Evolutionary conservation across 176 grass and related monocot genomes (phyloP).

Genomic region (Guadua angustifolia): DNA sequence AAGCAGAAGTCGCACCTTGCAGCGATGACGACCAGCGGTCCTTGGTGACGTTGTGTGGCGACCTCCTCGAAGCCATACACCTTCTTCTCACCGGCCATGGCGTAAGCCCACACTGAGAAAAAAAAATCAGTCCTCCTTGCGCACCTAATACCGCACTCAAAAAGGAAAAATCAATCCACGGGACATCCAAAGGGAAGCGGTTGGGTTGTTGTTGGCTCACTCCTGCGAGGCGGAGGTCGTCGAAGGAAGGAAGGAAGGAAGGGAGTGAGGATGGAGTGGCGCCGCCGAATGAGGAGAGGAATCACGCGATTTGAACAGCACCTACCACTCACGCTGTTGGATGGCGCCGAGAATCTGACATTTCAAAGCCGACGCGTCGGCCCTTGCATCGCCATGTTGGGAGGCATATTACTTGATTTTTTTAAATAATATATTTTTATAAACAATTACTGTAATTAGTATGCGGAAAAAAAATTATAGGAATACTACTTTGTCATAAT

Average conservation of each 20-base stretch:
- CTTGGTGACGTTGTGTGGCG: constrained; percentile 71
- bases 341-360: constrained; percentile 23
- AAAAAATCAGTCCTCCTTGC: neutral
- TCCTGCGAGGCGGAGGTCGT: constrained; percentile 11
- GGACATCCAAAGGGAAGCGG: neutral
- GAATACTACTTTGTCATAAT: no score
- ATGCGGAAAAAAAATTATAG: no score
- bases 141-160: neutral
- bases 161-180: neutral
- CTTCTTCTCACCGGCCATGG: constrained; percentile 65
- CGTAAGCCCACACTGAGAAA: neutral
- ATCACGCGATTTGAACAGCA: constrained; percentile 47
- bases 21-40: constrained; percentile 87
- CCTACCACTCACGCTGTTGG: neutral
- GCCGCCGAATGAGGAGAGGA: neutral
- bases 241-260: neutral
- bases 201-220: neutral
- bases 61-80: constrained; percentile 72
- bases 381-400: neutral
- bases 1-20: constrained; percentile 55
- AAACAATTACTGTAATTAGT: no score
- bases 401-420: no score
- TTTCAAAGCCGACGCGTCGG: constrained; percentile 33
- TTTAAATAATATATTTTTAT: no score
- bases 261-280: neutral